These are phyloP conservation scores for Rhytidhysteron rufulum DNA, from an alignment of 2,329 filamentous ascomycete genomes.

Conservation along the genomic window DNA sequence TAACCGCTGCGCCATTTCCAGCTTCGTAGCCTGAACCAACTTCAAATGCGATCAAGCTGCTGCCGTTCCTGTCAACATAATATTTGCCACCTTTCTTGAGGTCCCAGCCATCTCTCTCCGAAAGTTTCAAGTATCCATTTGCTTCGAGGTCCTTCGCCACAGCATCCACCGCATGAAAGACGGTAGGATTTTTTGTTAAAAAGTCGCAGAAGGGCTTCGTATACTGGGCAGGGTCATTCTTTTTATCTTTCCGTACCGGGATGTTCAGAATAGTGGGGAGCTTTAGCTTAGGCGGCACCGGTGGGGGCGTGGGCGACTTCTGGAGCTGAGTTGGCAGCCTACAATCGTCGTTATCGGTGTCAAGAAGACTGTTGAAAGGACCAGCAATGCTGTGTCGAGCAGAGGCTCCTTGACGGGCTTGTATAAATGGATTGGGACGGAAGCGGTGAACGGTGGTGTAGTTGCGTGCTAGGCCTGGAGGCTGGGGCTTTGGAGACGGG, in stretches of 20 bases:
- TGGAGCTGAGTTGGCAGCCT: constrained; percentile 9
- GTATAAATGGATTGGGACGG: constrained; percentile 16
- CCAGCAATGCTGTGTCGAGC: constrained; percentile 26
- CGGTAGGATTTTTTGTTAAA: constrained; percentile 82
- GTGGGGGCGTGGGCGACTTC: constrained; percentile 27
- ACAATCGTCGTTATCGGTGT: constrained; percentile 26
- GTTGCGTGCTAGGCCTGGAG: constrained; percentile 26
- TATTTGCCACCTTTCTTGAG: constrained; percentile 82
- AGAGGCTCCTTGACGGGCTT: constrained; percentile 6
- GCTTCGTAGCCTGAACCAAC: constrained; percentile 76
- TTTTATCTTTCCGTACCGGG: constrained; percentile 7
- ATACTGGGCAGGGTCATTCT: constrained; percentile 47
- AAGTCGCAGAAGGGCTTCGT: constrained; percentile 84
- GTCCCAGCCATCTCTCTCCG: constrained; percentile 77
- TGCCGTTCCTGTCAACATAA: constrained; percentile 81
- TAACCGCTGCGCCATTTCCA: constrained; percentile 82
- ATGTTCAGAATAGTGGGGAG: constrained; percentile 15
- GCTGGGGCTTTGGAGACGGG: constrained; percentile 28
- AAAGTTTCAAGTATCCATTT: constrained; percentile 74
- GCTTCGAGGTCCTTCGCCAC: constrained; percentile 69
- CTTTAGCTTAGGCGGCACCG: constrained; percentile 34
- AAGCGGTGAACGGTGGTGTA: constrained; percentile 19
- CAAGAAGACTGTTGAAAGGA: constrained; percentile 26
- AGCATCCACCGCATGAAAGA: constrained; percentile 84
- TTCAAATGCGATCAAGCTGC: constrained; percentile 78